Percentiles rank a stretch among this genome's conserved stretches.
Conservation (phyloP, 2,329 filamentous ascomycete genomes). For the Trichophyton verrucosum region DNA sequence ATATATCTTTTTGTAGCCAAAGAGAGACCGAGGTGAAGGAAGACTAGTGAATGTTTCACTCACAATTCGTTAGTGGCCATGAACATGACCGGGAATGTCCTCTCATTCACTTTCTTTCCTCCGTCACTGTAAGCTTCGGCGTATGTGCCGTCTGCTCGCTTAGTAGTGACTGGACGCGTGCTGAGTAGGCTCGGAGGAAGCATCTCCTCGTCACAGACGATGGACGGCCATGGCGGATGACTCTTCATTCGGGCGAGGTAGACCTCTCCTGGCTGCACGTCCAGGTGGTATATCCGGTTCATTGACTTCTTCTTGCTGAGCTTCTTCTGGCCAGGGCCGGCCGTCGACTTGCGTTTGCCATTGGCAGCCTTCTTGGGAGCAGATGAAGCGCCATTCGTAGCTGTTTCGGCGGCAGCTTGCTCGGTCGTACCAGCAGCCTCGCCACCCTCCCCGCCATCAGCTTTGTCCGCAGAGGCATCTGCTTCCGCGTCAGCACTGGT, state of each 20-base stretch:
- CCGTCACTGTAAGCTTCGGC: slow-evolving; percentile 77
- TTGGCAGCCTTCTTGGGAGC: slow-evolving; percentile 40
- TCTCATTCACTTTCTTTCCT: slow-evolving; percentile 71
- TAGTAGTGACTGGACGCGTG: slow-evolving; percentile 71
- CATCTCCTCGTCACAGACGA: slow-evolving; percentile 91
- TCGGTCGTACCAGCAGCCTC: slow-evolving; percentile 17
- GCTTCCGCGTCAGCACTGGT: slow-evolving; percentile 14
- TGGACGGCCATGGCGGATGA: slow-evolving; percentile 85
- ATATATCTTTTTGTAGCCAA: not conserved
- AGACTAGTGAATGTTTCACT: slow-evolving; percentile 32
- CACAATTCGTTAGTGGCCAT: slow-evolving; percentile 93
- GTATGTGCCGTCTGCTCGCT: slow-evolving; percentile 70
- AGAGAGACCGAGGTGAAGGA: slow-evolving; percentile 5
- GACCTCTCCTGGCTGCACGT: slow-evolving; percentile 82
- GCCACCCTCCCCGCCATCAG: slow-evolving; percentile 13
- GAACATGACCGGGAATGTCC: slow-evolving; percentile 92
- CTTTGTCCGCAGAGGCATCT: slow-evolving; percentile 18
- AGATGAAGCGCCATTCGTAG: slow-evolving; percentile 38
- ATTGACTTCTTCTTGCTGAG: slow-evolving; percentile 75
- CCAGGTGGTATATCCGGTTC: slow-evolving; percentile 55
- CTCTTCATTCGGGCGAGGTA: slow-evolving; percentile 91
- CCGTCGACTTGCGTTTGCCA: slow-evolving; percentile 58
- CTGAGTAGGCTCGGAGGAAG: slow-evolving; percentile 66
- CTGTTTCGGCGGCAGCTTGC: slow-evolving; percentile 19
- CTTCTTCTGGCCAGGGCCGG: slow-evolving; percentile 57